Evolutionary conservation across 805 yeast genomes (phyloP).

Genomic region (Hanseniaspora pseudoguilliermondii): DNA sequence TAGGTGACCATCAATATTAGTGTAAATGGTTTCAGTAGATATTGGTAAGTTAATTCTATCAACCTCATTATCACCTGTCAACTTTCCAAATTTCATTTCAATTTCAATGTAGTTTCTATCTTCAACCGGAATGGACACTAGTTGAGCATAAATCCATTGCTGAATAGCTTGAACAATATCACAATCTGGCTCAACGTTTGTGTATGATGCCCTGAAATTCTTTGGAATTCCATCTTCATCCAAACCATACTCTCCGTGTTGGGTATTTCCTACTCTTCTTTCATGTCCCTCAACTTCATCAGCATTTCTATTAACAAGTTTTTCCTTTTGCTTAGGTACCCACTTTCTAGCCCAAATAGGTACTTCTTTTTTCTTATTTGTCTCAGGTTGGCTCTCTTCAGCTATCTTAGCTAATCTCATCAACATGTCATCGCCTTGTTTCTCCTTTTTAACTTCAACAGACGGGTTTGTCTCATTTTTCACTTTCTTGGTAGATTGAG

Average conservation of each 20-base stretch:
- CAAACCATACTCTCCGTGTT: slow-evolving; percentile 19
- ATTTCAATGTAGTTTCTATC: slow-evolving; percentile 48
- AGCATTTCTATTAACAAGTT: slow-evolving; percentile 9
- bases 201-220: slow-evolving; percentile 32
- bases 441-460: not conserved
- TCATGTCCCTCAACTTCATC: slow-evolving; percentile 26
- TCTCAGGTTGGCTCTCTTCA: slow-evolving; percentile 33
- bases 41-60: slow-evolving; percentile 53
- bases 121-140: slow-evolving; percentile 48
- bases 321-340: slow-evolving; percentile 33
- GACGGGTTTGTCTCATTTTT: not conserved
- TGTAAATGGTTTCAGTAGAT: slow-evolving; percentile 52
- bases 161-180: slow-evolving; percentile 71
- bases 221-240: slow-evolving; percentile 24
- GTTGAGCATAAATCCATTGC: slow-evolving; percentile 79
- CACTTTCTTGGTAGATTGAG: not conserved
- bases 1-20: slow-evolving; percentile 45
- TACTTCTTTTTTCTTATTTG: slow-evolving; percentile 47
- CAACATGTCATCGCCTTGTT: not conserved
- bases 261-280: slow-evolving; percentile 21
- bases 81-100: slow-evolving; percentile 62
- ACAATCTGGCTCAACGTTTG: slow-evolving; percentile 64
- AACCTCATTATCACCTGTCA: slow-evolving; percentile 51
- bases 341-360: slow-evolving; percentile 82
- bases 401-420: slow-evolving; percentile 14